Evolutionary conservation across 192 early-diverging fungal genomes (phyloP).

Genomic region (Gamsiella multidivaricata): DNA sequence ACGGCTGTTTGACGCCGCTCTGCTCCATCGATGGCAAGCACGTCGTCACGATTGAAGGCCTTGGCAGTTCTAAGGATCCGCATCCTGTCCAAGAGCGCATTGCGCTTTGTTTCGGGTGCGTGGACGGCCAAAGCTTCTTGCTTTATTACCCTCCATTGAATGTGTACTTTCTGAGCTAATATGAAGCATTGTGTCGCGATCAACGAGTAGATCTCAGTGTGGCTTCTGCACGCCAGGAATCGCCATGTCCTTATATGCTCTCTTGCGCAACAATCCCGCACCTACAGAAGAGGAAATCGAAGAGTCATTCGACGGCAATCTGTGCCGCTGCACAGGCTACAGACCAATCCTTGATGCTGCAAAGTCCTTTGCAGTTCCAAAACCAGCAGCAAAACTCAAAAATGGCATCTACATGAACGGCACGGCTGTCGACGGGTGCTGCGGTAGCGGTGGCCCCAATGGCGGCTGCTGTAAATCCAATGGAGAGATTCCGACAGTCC

Average conservation of each 20-base stretch:
- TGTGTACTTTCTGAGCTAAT: not conserved
- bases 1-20: conserved; percentile 77
- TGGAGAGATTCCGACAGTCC: conserved; percentile 28
- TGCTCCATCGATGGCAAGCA: conserved; percentile 83
- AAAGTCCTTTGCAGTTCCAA: conserved; percentile 62
- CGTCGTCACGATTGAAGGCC: conserved; percentile 84
- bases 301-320: conserved; percentile 86
- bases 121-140: too few species aligned
- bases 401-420: too few species aligned
- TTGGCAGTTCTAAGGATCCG: conserved; percentile 72
- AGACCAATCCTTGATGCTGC: conserved; percentile 88
- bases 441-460: conserved; percentile 49
- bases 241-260: conserved; percentile 86
- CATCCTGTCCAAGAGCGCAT: conserved; percentile 84
- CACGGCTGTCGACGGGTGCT: conserved; percentile 48
- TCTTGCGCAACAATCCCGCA: conserved; percentile 76
- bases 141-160: not conserved
- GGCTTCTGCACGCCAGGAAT: conserved; percentile 96
- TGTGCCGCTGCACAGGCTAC: conserved; percentile 94
- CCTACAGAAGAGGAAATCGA: conserved; percentile 82
- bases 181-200: too few species aligned
- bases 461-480: conserved; percentile 63
- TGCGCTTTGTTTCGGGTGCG: conserved; percentile 71
- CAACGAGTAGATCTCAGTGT: conserved; percentile 79
- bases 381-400: too few species aligned